Base-by-base conservation (phyloP, 179 eudicot genomes). In the Drosera spatulata region DNA sequence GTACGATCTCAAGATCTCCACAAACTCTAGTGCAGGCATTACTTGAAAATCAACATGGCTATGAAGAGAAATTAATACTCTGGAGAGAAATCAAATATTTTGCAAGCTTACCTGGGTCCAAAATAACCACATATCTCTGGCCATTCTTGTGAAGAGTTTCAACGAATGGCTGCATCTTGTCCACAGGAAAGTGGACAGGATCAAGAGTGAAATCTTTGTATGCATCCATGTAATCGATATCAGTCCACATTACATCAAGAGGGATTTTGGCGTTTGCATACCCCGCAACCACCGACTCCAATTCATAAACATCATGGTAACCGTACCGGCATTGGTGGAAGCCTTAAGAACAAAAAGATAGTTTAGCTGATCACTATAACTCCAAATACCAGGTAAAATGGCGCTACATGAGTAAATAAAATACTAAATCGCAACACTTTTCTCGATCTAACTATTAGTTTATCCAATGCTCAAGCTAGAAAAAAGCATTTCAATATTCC, bases 251-350 rank as follows among this genome's bases (percentile, higher is more conserved):
- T 56, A 75, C 86, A 47, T 85, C 91, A 7, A 85, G 65, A 39
- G 91, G 91, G 13, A 85, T 85, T 22, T 15, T 55, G 33, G 77
- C 77, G 66, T 72, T 63, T 43, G 81, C 75, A 55, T 85, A 85
- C 5, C 68, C 60, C 6, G 63, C 73, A 3, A 82, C 86, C 44
- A 85, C 82, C 2, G 68, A 61, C 60, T 79, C 78, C 45, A 85
- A 62, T 59, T 73, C 78, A 42, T 55, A 3, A 44, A 79, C 66
- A 62, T 75, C 61, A 45, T 71, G 76, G 61, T 85, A 85, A 14
- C 91, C 91, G 59, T 63, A 85, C 9, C 85, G 78, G 54, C 86
- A 85, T 43, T 85, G 91, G 59, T 85, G 91, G 67, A 85, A 85
- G 46, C 91, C 91, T 85, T 13, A 14, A 50, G 55, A 7, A 51